Evolutionary conservation across 345 rosid species (phyloP).

Genomic region (Laguncularia racemosa): DNA sequence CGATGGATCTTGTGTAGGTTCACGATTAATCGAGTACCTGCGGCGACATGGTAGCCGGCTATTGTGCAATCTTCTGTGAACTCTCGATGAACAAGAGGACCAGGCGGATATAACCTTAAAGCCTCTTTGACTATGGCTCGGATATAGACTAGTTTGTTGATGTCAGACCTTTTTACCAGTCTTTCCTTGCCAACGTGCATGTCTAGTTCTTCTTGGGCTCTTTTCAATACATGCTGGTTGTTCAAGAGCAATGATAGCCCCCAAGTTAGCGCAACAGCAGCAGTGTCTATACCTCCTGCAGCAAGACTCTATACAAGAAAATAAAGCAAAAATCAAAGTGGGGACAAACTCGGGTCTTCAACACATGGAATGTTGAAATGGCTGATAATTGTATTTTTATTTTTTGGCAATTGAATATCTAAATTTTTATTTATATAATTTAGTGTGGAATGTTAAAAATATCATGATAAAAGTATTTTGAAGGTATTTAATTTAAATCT

Average conservation of each 20-base stretch:
- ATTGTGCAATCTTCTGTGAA: slow-evolving; percentile 17
- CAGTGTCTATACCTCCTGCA: slow-evolving; percentile 19
- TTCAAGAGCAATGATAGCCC: slow-evolving; percentile 23
- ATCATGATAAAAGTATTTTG: too few species aligned
- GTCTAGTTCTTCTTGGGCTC: slow-evolving; percentile 28
- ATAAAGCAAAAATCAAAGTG: too few species aligned
- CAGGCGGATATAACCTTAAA: slow-evolving; percentile 19
- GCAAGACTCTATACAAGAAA: too few species aligned
- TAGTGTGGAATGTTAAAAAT: too few species aligned
- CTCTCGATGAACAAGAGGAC: slow-evolving; percentile 9
- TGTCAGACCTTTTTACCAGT: slow-evolving; percentile 13
- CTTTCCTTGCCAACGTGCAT: slow-evolving; percentile 17
- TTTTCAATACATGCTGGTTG: slow-evolving; percentile 12
- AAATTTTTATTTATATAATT: too few species aligned
- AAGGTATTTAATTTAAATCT: too few species aligned
- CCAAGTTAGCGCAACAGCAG: slow-evolving; percentile 21
- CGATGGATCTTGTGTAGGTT: slow-evolving; percentile 22
- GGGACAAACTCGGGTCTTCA: too few species aligned
- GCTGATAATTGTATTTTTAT: too few species aligned
- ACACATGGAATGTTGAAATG: too few species aligned
- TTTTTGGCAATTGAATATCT: too few species aligned
- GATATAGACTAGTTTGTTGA: slow-evolving; percentile 13
- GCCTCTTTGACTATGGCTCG: slow-evolving; percentile 19
- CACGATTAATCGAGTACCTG: slow-evolving; percentile 13
- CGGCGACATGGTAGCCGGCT: slow-evolving; percentile 14